phyloP scores from a whole-genome alignment of 2,329 filamentous ascomycete species.

The Setomelanomma holmii region DNA sequence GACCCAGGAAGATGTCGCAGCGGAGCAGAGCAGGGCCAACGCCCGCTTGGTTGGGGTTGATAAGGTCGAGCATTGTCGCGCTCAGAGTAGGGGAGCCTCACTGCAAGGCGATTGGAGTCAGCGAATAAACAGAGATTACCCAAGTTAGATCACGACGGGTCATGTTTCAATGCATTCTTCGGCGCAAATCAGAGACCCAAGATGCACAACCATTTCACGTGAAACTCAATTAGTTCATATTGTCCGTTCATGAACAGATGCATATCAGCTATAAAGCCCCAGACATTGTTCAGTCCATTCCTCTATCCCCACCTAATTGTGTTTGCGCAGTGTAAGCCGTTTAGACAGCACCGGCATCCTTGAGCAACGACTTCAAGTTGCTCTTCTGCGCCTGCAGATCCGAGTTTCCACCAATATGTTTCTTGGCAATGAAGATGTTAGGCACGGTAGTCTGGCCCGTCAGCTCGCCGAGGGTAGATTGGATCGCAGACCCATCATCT shows the following conservation, averaged over 20 bases:
- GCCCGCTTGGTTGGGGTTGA: constrained; percentile 21
- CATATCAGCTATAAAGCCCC: too few relatives aligned
- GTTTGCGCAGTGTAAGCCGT: too few relatives aligned
- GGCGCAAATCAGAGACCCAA: constrained; percentile 1
- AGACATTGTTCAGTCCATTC: too few relatives aligned
- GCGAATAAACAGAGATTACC: constrained; percentile 36
- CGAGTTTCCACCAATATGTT: constrained; percentile 97
- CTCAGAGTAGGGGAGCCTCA: constrained; percentile 12
- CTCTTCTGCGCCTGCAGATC: constrained; percentile 74
- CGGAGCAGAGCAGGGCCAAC: constrained; percentile 2
- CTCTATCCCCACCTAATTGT: background rate
- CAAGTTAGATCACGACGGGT: constrained; percentile 33
- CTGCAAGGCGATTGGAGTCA: constrained; percentile 30
- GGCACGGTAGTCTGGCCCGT: constrained; percentile 88
- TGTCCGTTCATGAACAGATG: too few relatives aligned
- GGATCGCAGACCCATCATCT: constrained; percentile 85
- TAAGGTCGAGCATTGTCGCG: constrained; percentile 30
- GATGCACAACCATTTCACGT: background rate
- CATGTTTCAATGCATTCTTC: constrained; percentile 27
- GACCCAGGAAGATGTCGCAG: constrained; percentile 23
- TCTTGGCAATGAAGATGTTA: constrained; percentile 89
- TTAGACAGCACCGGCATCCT: constrained; percentile 69
- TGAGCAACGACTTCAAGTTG: constrained; percentile 70
- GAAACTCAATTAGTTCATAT: background rate
- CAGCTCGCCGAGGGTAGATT: constrained; percentile 81